phyloP scores from a whole-genome alignment of 805 yeast species.

The Kluyveromyces nonfermentans region DNA sequence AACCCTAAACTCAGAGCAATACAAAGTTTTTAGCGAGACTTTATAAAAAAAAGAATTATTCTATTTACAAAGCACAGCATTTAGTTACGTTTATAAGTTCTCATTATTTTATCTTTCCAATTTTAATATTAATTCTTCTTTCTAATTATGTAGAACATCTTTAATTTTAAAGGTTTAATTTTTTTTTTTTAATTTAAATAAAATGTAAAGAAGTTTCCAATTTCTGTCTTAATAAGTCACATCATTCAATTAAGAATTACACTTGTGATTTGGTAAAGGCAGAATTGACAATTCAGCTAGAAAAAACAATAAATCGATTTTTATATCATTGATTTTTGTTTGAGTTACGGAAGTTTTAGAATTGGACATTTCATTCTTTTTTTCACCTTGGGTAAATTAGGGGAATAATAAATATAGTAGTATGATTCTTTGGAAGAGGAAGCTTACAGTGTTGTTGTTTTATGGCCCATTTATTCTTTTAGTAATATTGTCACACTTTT shows the following conservation, averaged over 20 bases:
- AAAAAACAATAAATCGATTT: too few relatives aligned
- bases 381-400: background rate
- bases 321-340: too few relatives aligned
- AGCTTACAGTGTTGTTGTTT: background rate
- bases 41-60: slow-evolving; percentile 1
- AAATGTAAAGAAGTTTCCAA: background rate
- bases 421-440: background rate
- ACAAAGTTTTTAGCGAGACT: slow-evolving; percentile 12
- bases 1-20: slow-evolving; percentile 37
- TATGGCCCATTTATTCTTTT: slow-evolving; percentile 1
- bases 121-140: too few relatives aligned
- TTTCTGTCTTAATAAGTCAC: background rate
- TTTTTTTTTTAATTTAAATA: too few relatives aligned
- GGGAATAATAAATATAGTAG: background rate
- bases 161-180: background rate
- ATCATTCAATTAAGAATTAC: background rate
- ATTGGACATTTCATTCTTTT: background rate
- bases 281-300: background rate
- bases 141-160: too few relatives aligned
- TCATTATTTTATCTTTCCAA: background rate
- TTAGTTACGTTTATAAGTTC: background rate
- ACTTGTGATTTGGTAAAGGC: background rate
- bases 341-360: background rate
- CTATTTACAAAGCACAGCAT: too few relatives aligned
- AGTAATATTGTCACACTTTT: background rate